Base-by-base conservation (phyloP, 805 yeast genomes). In the Wickerhamiella parazyma region DNA sequence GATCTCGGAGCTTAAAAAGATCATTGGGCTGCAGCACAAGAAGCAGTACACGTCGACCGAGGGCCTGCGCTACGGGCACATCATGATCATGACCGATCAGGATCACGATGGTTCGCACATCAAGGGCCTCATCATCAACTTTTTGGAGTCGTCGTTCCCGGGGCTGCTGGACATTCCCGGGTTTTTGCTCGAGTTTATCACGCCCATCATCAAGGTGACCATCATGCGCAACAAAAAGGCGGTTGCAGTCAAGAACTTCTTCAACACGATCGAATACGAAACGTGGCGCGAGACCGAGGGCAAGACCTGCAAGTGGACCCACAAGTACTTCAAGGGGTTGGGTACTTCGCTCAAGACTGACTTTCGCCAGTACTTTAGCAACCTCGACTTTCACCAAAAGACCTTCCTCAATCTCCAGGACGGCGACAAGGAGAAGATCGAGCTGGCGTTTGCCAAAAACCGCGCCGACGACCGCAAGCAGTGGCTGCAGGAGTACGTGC, bases 81-180 rank as follows among this genome's bases (percentile, higher is more conserved):
- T 91, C 41, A 91, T 91, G 97, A 86, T 91, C 59, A 91, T 91
- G 97, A 86, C 98, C 6, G 98, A 91, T 80, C 98, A 91, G 65
- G 98, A 91, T 84, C 94, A 87, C 54, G 98, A 91, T 71, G 98
- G 98, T 48, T 81, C 94, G 14, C 98, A 91, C 67, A 91, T 91
- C 60, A 91, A 91, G 60, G 98, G 98, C 51, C 71, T 91, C 51
- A 74, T 91, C 46, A 91, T 91, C 56, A 91, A 91, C 60, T 91
- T 91, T 56, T 66, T 91, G 47, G 97, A 89, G 61, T 73, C 89
- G 4, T 80, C 94, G 25, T 91, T 91, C 66, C 97, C 97, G 1
- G 98, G 97, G 1, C 66, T 91, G 51, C 67, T 91, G 24, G 81
- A 80, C 46, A 73, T 89, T 41, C 95, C 96, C 1, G 96, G 94